phyloP scores from a whole-genome alignment of 1,139 yeast species.

The Lodderomyces margitis region DNA sequence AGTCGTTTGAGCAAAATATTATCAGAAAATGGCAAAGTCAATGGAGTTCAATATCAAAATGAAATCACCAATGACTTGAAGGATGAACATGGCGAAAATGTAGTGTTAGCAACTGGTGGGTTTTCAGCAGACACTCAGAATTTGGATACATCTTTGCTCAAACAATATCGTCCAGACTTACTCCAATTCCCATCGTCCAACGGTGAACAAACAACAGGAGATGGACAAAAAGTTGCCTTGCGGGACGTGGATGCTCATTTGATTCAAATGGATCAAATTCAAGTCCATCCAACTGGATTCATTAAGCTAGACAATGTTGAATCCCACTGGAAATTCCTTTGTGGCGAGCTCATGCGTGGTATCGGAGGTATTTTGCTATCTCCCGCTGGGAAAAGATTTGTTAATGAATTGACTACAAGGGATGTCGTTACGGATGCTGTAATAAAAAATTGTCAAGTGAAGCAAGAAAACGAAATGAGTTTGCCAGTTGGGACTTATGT shows the following conservation, averaged over 20 bases:
- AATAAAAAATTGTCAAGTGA: slow-evolving; percentile 21
- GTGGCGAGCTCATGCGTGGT: slow-evolving; percentile 39
- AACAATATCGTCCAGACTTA: slow-evolving; percentile 34
- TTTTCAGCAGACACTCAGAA: slow-evolving; percentile 30
- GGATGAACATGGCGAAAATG: slow-evolving; percentile 17
- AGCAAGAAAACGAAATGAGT: slow-evolving; percentile 10
- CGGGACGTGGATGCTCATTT: slow-evolving; percentile 31
- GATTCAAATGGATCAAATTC: slow-evolving; percentile 37
- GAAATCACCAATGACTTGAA: slow-evolving; percentile 4
- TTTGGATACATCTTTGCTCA: slow-evolving; percentile 20
- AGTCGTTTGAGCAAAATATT: slow-evolving; percentile 21
- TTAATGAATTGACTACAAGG: slow-evolving; percentile 36
- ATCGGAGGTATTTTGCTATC: slow-evolving; percentile 38
- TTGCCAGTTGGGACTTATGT: slow-evolving; percentile 17
- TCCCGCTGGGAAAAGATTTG: slow-evolving; percentile 33
- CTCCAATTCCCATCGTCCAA: slow-evolving; percentile 34
- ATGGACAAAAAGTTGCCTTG: slow-evolving; percentile 35
- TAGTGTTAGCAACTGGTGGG: slow-evolving; percentile 42
- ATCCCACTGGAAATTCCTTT: slow-evolving; percentile 30
- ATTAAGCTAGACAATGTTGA: slow-evolving; percentile 21
- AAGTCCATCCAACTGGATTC: slow-evolving; percentile 43
- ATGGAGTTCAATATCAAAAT: slow-evolving; percentile 24
- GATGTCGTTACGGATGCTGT: slow-evolving; percentile 32
- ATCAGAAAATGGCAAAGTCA: slow-evolving; percentile 15
- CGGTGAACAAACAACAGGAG: slow-evolving; percentile 36